Base-by-base conservation (phyloP, 768 basidiomycete genomes). In the Cystofilobasidium ferigula region DNA sequence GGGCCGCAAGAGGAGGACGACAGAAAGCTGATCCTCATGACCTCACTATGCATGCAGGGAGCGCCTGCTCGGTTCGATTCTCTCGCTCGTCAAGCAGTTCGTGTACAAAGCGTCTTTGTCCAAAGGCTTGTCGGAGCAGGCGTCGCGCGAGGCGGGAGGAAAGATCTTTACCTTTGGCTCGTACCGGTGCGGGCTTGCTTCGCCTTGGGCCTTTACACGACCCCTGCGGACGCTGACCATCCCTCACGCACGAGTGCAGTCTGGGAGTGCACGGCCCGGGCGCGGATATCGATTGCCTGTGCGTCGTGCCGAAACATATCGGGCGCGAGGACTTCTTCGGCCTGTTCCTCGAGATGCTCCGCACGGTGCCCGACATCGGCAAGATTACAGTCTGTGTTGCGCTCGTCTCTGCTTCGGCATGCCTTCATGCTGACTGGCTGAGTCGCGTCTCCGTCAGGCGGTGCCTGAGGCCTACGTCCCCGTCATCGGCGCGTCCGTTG, bases 91-190 rank as follows among this genome's bases (percentile, higher is more conserved):
- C 71, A 91, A 90, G 78, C 84, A 88, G 73, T 99, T 98, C 74
- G 95, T 99, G 57, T 84, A 83, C 73, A 82, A 83, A 69, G 85
- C 93, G 1, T 86, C 88, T 10, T 75, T 93, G 64, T 78, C 83
- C 51, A 83, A 82, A 45, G 94, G 94, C 9, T 79, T 94, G 54
- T 93, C 92, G 35, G 92, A 97, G 69, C 78, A 86, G 24, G 87
- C 89, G 1, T 93, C 94, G 12, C 83, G 78, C 60, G 85, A 88
- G 57, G 90, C 95, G 12, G 95, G 95, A 60, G 95, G 93, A 70
- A 94, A 98, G 80, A 98, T 99, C 75, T 99, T 91, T 76, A 98
- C 95, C 9, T 99, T 94, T 76, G 95, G 95, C 47, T 97, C 93
- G 60, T 98, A 97, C 80, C 87, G 76, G 76, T 76, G 26, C 53